Evolutionary conservation across 2,329 filamentous ascomycete species (phyloP).

Genomic region (Didymella pomorum): DNA sequence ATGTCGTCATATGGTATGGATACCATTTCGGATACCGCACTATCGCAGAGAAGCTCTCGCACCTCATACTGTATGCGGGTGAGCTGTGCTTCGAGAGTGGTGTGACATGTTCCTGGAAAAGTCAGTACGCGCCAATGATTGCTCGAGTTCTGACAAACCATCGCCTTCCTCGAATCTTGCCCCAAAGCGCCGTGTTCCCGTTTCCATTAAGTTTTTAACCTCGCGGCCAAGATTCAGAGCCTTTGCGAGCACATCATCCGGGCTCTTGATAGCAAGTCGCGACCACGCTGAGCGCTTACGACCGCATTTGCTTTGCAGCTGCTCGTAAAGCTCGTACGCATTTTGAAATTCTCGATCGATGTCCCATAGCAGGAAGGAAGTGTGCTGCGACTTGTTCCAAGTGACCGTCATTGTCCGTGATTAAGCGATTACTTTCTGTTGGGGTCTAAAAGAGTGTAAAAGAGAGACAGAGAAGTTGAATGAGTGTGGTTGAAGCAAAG

Average conservation of each 20-base stretch:
- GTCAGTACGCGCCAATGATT: constrained; percentile 23
- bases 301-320: constrained; percentile 35
- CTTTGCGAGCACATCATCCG: constrained; percentile 40
- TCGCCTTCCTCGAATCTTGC: constrained; percentile 45
- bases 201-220: constrained; percentile 38
- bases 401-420: constrained; percentile 21
- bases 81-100: constrained; percentile 42
- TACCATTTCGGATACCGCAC: constrained; percentile 28
- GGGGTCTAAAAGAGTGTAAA: neutral
- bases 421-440: neutral
- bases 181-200: constrained; percentile 39
- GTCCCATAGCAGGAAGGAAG: constrained; percentile 46
- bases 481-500: constrained; percentile 5
- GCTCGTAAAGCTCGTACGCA: constrained; percentile 44
- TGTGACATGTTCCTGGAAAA: constrained; percentile 41
- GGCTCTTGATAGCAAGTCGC: constrained; percentile 34
- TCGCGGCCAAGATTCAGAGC: constrained; percentile 39
- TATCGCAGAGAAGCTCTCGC: constrained; percentile 41
- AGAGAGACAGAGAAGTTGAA: neutral
- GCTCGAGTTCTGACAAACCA: constrained; percentile 27
- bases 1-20: constrained; percentile 41
- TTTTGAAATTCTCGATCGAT: constrained; percentile 49
- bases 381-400: constrained; percentile 44
- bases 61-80: constrained; percentile 47
- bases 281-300: constrained; percentile 37